phyloP scores from a whole-genome alignment of 106 monocot species.

The Phalaenopsis equestris region DNA sequence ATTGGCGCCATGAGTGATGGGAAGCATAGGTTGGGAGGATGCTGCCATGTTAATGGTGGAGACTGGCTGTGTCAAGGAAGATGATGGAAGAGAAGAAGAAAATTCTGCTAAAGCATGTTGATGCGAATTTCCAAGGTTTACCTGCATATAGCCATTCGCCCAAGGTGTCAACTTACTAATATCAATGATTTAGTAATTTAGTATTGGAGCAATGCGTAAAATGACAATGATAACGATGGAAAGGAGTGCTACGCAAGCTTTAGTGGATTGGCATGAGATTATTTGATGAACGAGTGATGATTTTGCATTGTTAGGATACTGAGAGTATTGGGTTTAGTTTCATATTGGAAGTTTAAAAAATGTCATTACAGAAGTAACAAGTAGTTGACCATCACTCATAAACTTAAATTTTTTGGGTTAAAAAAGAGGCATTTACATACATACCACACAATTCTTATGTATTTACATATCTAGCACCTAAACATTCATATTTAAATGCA shows the following conservation, averaged over 20 bases:
- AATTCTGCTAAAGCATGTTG: slow-evolving; percentile 31
- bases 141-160: slow-evolving; percentile 25
- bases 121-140: slow-evolving; percentile 38
- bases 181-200: no score
- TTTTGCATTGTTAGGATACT: no score
- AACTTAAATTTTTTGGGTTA: no score
- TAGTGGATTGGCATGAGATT: no score
- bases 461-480: no score
- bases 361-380: not conserved
- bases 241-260: not conserved
- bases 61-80: slow-evolving; percentile 11
- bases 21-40: slow-evolving; percentile 9
- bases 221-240: not conserved
- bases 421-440: no score
- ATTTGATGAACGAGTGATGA: no score
- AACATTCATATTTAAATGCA: no score
- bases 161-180: not conserved
- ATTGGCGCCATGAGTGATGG: slow-evolving; percentile 4
- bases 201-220: not conserved
- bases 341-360: not conserved
- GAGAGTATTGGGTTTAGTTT: no score
- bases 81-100: slow-evolving; percentile 11
- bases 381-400: not conserved
- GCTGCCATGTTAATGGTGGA: slow-evolving; percentile 1
- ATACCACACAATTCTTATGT: no score